A percentile compares a stretch with the other conserved stretches of the same genome.
These are phyloP conservation scores for Candida wancherniae DNA, from an alignment of 805 yeast species.

Conservation along the genomic window DNA sequence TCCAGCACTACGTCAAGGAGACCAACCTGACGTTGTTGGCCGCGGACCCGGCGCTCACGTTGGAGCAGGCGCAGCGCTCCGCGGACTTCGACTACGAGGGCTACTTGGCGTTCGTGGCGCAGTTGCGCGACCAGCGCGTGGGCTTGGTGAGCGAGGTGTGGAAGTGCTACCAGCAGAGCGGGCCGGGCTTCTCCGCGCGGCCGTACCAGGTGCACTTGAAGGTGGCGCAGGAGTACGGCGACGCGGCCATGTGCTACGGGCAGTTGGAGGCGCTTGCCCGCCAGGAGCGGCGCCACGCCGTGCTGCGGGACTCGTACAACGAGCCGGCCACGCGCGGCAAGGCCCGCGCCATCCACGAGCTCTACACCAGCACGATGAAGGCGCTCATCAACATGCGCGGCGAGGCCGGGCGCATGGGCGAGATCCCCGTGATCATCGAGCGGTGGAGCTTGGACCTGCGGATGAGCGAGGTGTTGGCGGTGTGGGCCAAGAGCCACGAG, in stretches of 20 bases:
- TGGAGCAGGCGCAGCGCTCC: conserved; percentile 27
- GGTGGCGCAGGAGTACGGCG: conserved; percentile 21
- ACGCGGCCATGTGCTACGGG: conserved; percentile 18
- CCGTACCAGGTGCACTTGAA: conserved; percentile 23
- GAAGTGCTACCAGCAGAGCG: conserved; percentile 27
- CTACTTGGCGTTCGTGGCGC: conserved; percentile 24
- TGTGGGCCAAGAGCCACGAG: conserved; percentile 20
- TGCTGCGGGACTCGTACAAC: conserved; percentile 20
- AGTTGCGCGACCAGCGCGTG: conserved; percentile 23
- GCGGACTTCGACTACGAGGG: conserved; percentile 38
- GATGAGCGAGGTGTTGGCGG: conserved; percentile 23
- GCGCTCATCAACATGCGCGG: conserved; percentile 26
- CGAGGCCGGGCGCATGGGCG: conserved; percentile 23
- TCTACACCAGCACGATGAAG: conserved; percentile 22
- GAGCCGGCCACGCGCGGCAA: conserved; percentile 1
- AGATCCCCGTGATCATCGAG: conserved; percentile 26
- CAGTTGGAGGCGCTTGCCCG: conserved; percentile 16
- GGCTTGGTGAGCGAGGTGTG: conserved; percentile 29
- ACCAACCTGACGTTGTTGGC: conserved; percentile 11
- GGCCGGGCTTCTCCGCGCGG: conserved; percentile 20
- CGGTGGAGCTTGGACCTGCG: conserved; percentile 32
- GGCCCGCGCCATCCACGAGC: conserved; percentile 5
- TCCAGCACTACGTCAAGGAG: conserved; percentile 24
- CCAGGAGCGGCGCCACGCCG: conserved; percentile 11
- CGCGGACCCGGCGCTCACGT: conserved; percentile 7